Evolutionary conservation across 139 green algal species (phyloP).

Genomic region (Chlorella sp.): DNA sequence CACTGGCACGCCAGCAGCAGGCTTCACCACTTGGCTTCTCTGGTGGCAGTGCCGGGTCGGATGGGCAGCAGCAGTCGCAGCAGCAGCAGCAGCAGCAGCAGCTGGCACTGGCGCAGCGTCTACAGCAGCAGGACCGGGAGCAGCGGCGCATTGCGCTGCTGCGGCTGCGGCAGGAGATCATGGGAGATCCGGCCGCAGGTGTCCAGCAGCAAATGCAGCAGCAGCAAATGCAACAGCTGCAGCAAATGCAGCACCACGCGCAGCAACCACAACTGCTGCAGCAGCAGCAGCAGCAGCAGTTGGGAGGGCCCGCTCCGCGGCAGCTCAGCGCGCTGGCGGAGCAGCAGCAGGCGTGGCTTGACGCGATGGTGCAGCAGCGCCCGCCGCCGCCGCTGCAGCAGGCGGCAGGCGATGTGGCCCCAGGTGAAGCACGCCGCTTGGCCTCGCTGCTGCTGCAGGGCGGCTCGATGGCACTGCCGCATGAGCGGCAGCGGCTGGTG

Average conservation of each 20-base stretch:
- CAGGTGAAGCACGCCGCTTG: too few species aligned
- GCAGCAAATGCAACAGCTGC: too few species aligned
- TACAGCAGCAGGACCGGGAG: not conserved
- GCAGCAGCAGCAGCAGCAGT: not conserved
- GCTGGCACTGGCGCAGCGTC: not conserved
- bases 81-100: too few species aligned
- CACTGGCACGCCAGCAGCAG: not conserved
- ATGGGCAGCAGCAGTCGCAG: not conserved
- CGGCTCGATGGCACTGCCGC: not conserved
- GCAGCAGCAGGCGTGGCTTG: slow-evolving; percentile 7
- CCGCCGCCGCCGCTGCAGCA: not conserved
- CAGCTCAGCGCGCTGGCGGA: not conserved
- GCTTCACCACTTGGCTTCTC: not conserved
- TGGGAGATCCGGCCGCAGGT: not conserved
- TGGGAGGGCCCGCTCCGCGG: not conserved
- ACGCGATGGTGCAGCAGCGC: not conserved
- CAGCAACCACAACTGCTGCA: too few species aligned
- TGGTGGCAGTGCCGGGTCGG: not conserved
- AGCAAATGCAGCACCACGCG: too few species aligned
- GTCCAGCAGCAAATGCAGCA: not conserved
- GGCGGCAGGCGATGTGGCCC: not conserved
- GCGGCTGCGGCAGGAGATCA: not conserved
- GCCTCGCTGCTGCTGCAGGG: not conserved
- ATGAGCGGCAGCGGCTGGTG: not conserved
- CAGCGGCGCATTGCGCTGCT: not conserved